phyloP scores from a whole-genome alignment of 305 asterid genomes.

The Fraxinus ornus region DNA sequence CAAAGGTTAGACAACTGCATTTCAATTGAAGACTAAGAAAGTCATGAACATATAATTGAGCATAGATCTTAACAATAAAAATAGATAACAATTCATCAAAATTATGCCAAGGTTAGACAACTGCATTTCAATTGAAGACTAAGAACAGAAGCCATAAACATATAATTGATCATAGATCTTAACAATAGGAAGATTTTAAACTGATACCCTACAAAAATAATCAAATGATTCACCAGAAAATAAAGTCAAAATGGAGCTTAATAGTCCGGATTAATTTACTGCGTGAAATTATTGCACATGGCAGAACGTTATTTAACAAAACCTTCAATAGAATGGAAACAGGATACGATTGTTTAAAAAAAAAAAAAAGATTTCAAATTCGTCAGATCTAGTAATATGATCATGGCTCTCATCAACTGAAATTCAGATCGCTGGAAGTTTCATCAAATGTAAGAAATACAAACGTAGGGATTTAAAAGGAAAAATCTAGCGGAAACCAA shows the following conservation, averaged over 20 bases:
- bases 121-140: not conserved
- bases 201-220: conserved; percentile 1
- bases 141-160: not conserved
- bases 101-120: not conserved
- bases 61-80: not conserved
- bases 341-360: not conserved
- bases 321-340: not conserved
- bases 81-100: not conserved
- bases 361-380: conserved; percentile 10
- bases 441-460: not conserved
- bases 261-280: not conserved
- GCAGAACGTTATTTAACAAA: conserved; percentile 6
- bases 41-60: not conserved
- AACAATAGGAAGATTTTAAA: not conserved
- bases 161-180: not conserved
- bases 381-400: conserved; percentile 33
- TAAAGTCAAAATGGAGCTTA: conserved; percentile 1
- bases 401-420: conserved; percentile 23
- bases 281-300: not conserved
- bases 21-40: not conserved
- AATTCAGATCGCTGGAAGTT: conserved; percentile 19
- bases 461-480: not conserved
- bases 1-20: not conserved
- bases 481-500: not conserved
- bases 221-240: not conserved